Evolutionary conservation across 1,284 basidiomycete species (phyloP).

Genomic region (Exobasidium cylindrosporum): DNA sequence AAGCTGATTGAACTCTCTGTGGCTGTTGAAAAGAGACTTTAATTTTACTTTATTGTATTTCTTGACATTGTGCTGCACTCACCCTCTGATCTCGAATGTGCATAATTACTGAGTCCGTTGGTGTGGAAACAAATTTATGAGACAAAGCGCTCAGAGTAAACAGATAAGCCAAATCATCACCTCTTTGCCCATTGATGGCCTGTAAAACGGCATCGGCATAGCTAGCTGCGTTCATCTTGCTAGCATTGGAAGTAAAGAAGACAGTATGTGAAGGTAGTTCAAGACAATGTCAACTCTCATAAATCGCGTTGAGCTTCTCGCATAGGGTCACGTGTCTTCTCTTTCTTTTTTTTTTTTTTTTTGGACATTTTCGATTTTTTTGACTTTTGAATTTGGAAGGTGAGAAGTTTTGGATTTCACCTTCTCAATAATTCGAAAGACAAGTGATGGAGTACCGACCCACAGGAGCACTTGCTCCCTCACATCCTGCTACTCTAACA

Average conservation of each 20-base stretch:
- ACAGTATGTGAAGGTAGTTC: no score
- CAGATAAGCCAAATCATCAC: neutral
- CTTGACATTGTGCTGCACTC: neutral
- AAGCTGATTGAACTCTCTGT: conserved; percentile 20
- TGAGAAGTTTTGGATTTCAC: no score
- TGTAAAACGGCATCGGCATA: conserved; percentile 15
- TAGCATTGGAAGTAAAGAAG: no score
- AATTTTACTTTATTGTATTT: neutral
- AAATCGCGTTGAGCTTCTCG: no score
- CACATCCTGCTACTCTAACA: neutral
- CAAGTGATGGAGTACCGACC: conserved; percentile 2
- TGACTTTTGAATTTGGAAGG: no score
- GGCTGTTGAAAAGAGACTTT: conserved; percentile 13
- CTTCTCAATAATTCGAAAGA: no score
- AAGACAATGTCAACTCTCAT: no score
- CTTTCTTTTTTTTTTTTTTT: no score
- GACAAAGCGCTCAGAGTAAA: conserved; percentile 7
- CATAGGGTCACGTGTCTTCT: no score
- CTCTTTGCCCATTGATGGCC: conserved; percentile 1
- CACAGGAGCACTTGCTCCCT: neutral
- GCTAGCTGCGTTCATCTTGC: neutral
- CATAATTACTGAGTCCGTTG: neutral
- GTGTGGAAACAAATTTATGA: neutral
- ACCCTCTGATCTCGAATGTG: conserved; percentile 1
- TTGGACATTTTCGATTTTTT: no score